phyloP scores from a whole-genome alignment of 2,329 filamentous ascomycete species.

The Neofusicoccum laricinum region DNA sequence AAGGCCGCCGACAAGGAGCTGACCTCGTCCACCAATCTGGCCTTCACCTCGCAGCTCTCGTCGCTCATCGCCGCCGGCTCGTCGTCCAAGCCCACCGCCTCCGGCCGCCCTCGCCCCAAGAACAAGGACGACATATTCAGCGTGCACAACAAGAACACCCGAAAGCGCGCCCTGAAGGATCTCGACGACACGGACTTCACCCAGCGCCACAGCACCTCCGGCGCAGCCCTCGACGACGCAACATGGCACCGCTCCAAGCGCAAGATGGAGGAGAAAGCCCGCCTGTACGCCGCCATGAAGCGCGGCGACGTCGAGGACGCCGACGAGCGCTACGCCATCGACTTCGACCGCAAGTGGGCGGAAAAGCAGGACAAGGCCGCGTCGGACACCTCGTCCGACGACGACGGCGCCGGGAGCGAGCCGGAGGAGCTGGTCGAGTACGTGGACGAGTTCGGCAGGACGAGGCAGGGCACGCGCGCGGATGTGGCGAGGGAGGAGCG shows the following conservation, averaged over 20 bases:
- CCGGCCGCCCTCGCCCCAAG: conserved; percentile 53
- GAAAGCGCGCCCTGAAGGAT: conserved; percentile 62
- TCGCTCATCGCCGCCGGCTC: conserved; percentile 66
- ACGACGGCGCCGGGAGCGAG: conserved; percentile 38
- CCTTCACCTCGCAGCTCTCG: conserved; percentile 85
- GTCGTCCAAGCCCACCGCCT: conserved; percentile 40
- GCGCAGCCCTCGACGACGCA: conserved; percentile 58
- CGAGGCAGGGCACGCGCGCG: conserved; percentile 67
- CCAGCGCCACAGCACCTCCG: conserved; percentile 62
- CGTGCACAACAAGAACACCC: conserved; percentile 60
- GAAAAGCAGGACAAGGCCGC: conserved; percentile 54
- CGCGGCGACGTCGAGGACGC: conserved; percentile 71
- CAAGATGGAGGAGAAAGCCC: conserved; percentile 86
- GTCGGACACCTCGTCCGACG: conserved; percentile 39
- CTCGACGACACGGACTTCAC: conserved; percentile 55
- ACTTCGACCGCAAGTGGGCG: conserved; percentile 96
- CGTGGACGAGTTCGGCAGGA: conserved; percentile 88
- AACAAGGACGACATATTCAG: conserved; percentile 70
- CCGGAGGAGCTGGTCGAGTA: conserved; percentile 74
- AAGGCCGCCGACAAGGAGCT: conserved; percentile 63
- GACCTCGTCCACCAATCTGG: conserved; percentile 66
- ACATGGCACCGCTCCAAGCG: conserved; percentile 66
- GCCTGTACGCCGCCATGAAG: conserved; percentile 86
- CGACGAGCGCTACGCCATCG: conserved; percentile 67
- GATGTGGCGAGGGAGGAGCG: conserved; percentile 65